phyloP scores from a whole-genome alignment of 1,284 basidiomycete genomes.

The Pseudomicrostroma phylloplanum region DNA sequence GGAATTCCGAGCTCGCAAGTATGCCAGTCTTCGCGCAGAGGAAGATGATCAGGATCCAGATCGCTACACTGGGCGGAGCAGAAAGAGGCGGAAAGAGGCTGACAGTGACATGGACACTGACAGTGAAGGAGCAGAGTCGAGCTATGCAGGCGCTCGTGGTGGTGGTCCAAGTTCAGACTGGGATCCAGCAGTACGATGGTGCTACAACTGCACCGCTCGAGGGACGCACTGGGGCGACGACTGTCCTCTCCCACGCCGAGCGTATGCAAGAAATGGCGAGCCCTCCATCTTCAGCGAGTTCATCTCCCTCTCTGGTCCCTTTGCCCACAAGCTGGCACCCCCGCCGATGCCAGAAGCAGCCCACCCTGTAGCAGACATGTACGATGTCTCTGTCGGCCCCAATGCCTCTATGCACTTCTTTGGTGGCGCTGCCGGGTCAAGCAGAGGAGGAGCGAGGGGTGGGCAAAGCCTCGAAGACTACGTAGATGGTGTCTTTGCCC shows the following conservation, averaged over 20 bases:
- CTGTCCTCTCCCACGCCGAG: constrained; percentile 60
- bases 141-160: not conserved
- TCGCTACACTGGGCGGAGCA: no score
- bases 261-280: constrained; percentile 56
- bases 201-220: constrained; percentile 74
- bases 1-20: constrained; percentile 17
- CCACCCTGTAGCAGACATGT: constrained; percentile 1
- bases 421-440: not conserved
- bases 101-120: constrained; percentile 11
- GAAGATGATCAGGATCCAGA: no score
- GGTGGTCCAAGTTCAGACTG: constrained; percentile 9
- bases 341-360: constrained; percentile 3
- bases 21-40: not conserved
- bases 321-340: constrained; percentile 54
- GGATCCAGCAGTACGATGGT: constrained; percentile 57
- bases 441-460: not conserved
- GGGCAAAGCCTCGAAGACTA: not conserved
- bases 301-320: constrained; percentile 68
- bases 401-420: constrained; percentile 8
- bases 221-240: constrained; percentile 81
- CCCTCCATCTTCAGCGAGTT: constrained; percentile 69
- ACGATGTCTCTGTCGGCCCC: constrained; percentile 3
- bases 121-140: constrained; percentile 13
- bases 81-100: not conserved
- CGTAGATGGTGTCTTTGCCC: not conserved